Conservation (phyloP, 495 filamentous ascomycete species). For the Penicillium waksmanii region DNA sequence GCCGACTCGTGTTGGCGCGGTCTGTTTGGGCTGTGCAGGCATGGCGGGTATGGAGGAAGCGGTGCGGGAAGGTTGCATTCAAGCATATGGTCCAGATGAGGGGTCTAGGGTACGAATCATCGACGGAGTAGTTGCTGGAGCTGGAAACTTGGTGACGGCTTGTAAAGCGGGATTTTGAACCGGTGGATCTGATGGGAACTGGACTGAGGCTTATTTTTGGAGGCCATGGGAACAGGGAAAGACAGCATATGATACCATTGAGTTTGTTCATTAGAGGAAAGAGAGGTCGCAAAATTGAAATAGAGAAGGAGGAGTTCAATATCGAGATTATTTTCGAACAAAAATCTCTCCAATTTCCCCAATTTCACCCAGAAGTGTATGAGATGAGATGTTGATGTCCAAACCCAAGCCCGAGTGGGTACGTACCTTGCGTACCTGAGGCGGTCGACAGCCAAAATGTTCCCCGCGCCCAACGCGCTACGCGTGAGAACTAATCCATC, state of each 20-base stretch:
- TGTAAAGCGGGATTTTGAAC: slow-evolving; percentile 46
- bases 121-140: slow-evolving; percentile 82
- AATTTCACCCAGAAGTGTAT: neutral
- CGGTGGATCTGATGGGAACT: neutral
- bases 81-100: slow-evolving; percentile 61
- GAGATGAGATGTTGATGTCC: slow-evolving; percentile 20
- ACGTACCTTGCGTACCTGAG: neutral
- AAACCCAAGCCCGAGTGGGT: neutral
- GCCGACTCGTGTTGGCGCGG: slow-evolving; percentile 44
- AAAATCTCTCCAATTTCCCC: neutral
- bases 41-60: slow-evolving; percentile 89
- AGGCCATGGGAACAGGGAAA: neutral
- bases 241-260: neutral
- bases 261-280: neutral
- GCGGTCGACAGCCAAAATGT: slow-evolving; percentile 26
- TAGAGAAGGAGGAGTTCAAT: neutral
- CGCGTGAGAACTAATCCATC: slow-evolving; percentile 43
- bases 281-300: neutral
- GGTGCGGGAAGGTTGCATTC: slow-evolving; percentile 69
- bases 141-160: slow-evolving; percentile 62
- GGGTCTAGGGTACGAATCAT: slow-evolving; percentile 70
- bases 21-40: slow-evolving; percentile 81
- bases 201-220: neutral
- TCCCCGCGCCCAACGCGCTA: slow-evolving; percentile 45
- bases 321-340: neutral